Evolutionary conservation across 495 filamentous ascomycete genomes (phyloP), one percentile per base, ranked within the genome.

Genomic region (Aspergillus diversus): DNA sequence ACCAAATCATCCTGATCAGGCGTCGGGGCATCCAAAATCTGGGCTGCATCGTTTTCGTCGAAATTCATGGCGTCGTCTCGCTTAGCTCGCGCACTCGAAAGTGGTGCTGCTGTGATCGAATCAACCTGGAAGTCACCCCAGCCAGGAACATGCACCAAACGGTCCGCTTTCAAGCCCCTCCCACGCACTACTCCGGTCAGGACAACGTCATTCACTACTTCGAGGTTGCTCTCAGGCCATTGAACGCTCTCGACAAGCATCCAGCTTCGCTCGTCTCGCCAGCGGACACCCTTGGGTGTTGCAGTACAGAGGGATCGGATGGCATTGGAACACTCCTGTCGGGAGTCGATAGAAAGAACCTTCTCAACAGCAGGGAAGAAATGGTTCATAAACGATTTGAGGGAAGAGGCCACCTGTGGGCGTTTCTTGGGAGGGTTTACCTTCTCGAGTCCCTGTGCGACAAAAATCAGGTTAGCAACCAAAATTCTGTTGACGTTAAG

Each of bases 81-180:
- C 62, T 84, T 88, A 69, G 78, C 83, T 64, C 79, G 87, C 31
- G 71, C 59, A 33, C 73, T 73, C 0, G 81, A 70, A 39, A 90
- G 74, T 1, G 89, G 86, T 21, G 90, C 90, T 15, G 88, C 87
- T 37, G 84, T 88, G 66, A 97, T 93, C 67, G 91, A 93, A 48
- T 90, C 90, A 58, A 99, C 88, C 79, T 97, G 94, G 72, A 94
- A 98, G 65, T 93, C 90, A 27, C 95, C 96, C 89, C 92, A 97
- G 59, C 97, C 93, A 17, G 92, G 93, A 34, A 99, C 82, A 62
- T 98, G 93, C 2, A 96, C 87, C 33, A 98, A 81, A 56, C 96
- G 83, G 73, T 99, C 91, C 5, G 92, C 88, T 67, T 97, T 97
- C 58, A 99, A 71, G 16, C 90, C 89, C 72, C 87, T 90, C 17